These are phyloP conservation scores for Chlamydomonas applanata DNA, from an alignment of 139 green algal species.

Conservation along the genomic window DNA sequence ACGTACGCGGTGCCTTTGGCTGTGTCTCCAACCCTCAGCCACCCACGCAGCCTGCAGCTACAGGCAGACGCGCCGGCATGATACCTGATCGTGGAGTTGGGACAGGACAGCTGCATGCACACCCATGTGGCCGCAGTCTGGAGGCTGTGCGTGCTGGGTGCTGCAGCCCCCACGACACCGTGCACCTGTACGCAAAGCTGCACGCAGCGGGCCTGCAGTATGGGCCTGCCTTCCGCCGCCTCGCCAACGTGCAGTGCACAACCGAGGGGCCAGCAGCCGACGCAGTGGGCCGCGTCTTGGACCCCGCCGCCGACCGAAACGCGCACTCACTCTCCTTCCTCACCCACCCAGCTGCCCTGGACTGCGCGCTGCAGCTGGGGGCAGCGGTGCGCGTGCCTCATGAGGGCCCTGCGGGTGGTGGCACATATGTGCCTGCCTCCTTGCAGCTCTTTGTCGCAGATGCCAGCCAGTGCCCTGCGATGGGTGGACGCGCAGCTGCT, in stretches of 20 bases:
- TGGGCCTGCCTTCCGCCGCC: slow-evolving; percentile 76
- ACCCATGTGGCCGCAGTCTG: background rate
- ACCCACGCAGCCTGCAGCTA: background rate
- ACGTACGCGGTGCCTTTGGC: background rate
- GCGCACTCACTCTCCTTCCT: slow-evolving; percentile 8
- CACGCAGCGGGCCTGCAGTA: slow-evolving; percentile 76
- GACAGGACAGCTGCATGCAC: no score
- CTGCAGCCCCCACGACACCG: slow-evolving; percentile 25
- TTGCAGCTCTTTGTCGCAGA: slow-evolving; percentile 18
- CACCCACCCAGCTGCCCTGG: slow-evolving; percentile 45
- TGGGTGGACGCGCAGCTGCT: background rate
- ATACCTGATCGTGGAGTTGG: no score
- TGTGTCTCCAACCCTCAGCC: background rate
- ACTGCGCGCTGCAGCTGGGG: slow-evolving; percentile 62
- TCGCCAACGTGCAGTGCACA: slow-evolving; percentile 65
- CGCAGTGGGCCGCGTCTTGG: background rate
- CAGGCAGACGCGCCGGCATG: no score
- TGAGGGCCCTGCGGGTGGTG: background rate
- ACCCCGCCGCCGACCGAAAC: background rate
- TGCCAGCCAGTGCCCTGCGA: background rate
- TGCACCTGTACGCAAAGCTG: slow-evolving; percentile 73
- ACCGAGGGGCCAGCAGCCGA: background rate
- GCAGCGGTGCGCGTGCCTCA: slow-evolving; percentile 22
- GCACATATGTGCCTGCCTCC: slow-evolving; percentile 31
- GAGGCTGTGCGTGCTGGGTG: slow-evolving; percentile 21